phyloP scores from a whole-genome alignment of 176 grass and related monocot genomes.

The Aegilops sharonensis region DNA sequence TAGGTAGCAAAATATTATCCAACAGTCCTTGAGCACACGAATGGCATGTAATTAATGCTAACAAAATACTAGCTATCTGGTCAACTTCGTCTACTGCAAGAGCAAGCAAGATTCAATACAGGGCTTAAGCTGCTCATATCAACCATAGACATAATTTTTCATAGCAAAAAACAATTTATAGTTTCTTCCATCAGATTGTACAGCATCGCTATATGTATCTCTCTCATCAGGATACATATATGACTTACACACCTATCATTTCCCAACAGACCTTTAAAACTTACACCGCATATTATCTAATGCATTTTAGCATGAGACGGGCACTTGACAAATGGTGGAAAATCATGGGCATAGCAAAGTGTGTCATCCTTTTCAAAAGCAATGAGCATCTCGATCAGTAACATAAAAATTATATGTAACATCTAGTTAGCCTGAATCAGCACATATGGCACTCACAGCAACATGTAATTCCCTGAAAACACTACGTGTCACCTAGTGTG shows the following conservation, averaged over 20 bases:
- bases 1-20: background rate
- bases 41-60: background rate
- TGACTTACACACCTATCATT: background rate
- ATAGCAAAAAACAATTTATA: background rate
- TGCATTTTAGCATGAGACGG: no score
- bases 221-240: background rate
- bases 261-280: no score
- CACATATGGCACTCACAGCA: background rate
- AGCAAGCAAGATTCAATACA: constrained; percentile 5
- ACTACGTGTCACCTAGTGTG: background rate
- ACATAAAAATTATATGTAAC: no score
- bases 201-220: background rate
- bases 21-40: background rate
- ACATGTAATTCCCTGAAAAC: background rate
- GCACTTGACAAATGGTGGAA: background rate
- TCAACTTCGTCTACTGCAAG: background rate
- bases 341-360: background rate
- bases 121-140: background rate
- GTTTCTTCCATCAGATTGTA: background rate
- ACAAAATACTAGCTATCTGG: background rate
- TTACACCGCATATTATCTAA: no score
- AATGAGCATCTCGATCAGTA: no score
- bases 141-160: background rate
- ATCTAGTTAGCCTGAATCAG: background rate
- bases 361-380: no score